These are phyloP conservation scores for Yamadazyma endophytica DNA, from an alignment of 805 yeast species.

Conservation along the genomic window DNA sequence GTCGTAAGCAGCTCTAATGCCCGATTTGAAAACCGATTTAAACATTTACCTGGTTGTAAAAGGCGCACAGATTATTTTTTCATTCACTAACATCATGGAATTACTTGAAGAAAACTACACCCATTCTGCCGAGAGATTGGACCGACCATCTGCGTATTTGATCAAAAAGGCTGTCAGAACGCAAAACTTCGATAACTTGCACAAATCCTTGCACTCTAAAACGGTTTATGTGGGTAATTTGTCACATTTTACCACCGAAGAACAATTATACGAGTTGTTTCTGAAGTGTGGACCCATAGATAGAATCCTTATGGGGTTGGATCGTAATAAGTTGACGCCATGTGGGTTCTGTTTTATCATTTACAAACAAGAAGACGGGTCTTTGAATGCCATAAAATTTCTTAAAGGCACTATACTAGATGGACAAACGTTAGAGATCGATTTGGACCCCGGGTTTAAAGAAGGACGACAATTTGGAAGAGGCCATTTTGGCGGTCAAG, in stretches of 20 bases:
- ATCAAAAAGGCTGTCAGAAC: slow-evolving; percentile 60
- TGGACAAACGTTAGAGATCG: slow-evolving; percentile 76
- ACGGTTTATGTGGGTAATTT: slow-evolving; percentile 91
- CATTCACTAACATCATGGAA: slow-evolving; percentile 24
- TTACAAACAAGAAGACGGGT: slow-evolving; percentile 62
- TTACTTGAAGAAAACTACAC: slow-evolving; percentile 44
- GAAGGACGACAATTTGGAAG: slow-evolving; percentile 97
- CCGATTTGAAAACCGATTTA: slow-evolving; percentile 49
- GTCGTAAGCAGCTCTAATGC: slow-evolving; percentile 63
- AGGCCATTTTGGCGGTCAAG: slow-evolving; percentile 91
- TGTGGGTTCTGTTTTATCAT: slow-evolving; percentile 96
- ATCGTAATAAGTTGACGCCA: slow-evolving; percentile 85
- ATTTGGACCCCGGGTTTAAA: slow-evolving; percentile 91
- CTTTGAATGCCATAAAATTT: slow-evolving; percentile 79
- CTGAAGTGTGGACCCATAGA: slow-evolving; percentile 75
- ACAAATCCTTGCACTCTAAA: slow-evolving; percentile 58
- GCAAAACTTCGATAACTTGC: slow-evolving; percentile 54
- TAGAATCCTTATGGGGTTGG: slow-evolving; percentile 90
- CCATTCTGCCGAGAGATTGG: slow-evolving; percentile 64
- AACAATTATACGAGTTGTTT: slow-evolving; percentile 85
- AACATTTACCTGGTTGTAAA: slow-evolving; percentile 39
- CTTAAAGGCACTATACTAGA: slow-evolving; percentile 80
- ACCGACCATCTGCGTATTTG: slow-evolving; percentile 67
- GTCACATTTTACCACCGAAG: slow-evolving; percentile 89
- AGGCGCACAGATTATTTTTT: neutral